Percentiles rank a stretch among this genome's conserved stretches.
These are phyloP conservation scores for Leptographium procerum DNA, from an alignment of 2,329 filamentous ascomycete genomes.

Conservation along the genomic window DNA sequence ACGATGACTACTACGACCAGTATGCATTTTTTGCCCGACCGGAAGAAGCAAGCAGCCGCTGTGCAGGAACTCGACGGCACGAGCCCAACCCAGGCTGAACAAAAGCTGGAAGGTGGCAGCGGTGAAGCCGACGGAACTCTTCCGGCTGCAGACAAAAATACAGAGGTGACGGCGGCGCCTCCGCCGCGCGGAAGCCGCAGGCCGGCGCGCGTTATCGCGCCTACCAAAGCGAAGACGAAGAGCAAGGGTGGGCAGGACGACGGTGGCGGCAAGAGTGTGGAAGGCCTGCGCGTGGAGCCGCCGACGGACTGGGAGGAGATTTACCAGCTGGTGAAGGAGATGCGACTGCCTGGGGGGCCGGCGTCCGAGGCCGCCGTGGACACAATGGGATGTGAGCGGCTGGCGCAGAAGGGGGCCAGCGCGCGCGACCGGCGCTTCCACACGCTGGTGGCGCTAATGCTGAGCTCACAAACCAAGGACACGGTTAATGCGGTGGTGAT, in stretches of 20 bases:
- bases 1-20: conserved; percentile 11
- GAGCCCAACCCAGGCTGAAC: background rate
- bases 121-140: too few species aligned
- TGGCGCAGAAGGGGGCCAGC: conserved; percentile 44
- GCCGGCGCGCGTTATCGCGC: conserved; percentile 12
- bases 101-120: background rate
- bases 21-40: background rate
- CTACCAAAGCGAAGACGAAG: too few species aligned
- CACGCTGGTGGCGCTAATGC: conserved; percentile 78
- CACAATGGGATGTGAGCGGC: conserved; percentile 87
- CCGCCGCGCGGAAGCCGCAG: conserved; percentile 14
- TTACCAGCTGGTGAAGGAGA: conserved; percentile 65
- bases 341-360: conserved; percentile 49
- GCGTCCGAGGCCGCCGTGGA: conserved; percentile 76
- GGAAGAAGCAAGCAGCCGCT: background rate
- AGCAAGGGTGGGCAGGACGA: too few species aligned
- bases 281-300: conserved; percentile 29
- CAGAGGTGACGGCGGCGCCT: conserved; percentile 26
- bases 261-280: background rate
- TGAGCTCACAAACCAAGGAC: conserved; percentile 88
- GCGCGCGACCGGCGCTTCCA: conserved; percentile 62
- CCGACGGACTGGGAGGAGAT: conserved; percentile 76
- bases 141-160: background rate
- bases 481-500: conserved; percentile 80
- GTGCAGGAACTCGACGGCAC: background rate